Conservation (phyloP, 2,329 filamentous ascomycete genomes). For the Juglanconis sp. region DNA sequence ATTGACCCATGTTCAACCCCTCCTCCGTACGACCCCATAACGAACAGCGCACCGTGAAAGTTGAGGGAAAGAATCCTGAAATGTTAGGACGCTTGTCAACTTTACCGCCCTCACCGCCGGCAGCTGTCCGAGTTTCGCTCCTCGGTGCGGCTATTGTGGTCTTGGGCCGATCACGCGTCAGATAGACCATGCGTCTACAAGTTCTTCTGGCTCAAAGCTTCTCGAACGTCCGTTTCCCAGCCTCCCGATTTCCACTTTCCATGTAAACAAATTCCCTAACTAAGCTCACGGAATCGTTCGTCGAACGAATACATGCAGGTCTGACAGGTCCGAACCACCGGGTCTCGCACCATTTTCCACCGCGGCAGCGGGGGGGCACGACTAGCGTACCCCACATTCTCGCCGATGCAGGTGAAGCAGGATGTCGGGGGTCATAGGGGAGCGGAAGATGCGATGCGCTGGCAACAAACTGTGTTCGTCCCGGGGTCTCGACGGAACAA, state of each 20-base stretch:
- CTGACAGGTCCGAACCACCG: background rate
- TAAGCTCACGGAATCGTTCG: background rate
- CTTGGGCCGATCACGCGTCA: background rate
- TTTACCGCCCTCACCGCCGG: background rate
- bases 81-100: too few species aligned
- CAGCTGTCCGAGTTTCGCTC: background rate
- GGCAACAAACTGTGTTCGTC: background rate
- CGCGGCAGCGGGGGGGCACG: background rate
- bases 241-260: background rate
- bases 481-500: background rate
- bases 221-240: background rate
- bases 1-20: too few species aligned
- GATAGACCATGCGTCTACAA: background rate
- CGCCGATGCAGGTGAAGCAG: background rate
- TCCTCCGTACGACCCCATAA: too few species aligned
- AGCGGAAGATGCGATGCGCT: constrained; percentile 1
- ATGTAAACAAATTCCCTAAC: background rate
- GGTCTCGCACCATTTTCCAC: background rate
- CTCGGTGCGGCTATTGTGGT: background rate
- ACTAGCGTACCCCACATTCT: background rate
- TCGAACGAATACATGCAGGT: background rate
- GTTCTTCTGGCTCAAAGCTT: background rate
- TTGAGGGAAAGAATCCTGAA: background rate
- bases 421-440: background rate
- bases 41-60: background rate